These are phyloP conservation scores for Trypanosomatidae sp. DNA, from an alignment of 208 protist genomes.

Conservation along the genomic window DNA sequence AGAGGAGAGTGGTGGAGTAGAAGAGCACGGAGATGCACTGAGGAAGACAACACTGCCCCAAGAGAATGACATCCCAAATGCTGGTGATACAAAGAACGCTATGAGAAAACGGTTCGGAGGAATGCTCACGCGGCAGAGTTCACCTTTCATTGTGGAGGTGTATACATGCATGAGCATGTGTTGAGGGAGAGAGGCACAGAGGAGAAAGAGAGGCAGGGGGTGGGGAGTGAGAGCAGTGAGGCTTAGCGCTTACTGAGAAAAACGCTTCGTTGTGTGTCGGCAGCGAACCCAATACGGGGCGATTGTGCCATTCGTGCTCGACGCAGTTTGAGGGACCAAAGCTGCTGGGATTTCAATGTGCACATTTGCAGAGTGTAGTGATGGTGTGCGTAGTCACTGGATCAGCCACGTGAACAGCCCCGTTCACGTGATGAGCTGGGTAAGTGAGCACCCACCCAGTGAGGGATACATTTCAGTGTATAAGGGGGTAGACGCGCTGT, in stretches of 20 bases:
- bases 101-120: background rate
- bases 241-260: background rate
- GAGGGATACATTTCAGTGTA: background rate
- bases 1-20: background rate
- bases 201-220: no score
- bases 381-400: background rate
- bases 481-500: background rate
- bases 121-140: background rate
- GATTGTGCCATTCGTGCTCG: background rate
- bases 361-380: background rate
- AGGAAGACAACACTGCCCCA: background rate
- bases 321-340: background rate
- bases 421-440: background rate
- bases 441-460: background rate
- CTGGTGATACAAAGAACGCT: background rate
- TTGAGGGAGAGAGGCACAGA: background rate
- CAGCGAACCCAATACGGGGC: background rate
- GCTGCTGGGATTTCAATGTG: background rate
- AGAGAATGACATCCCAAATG: background rate
- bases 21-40: background rate
- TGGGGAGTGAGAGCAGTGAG: background rate
- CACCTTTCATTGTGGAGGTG: background rate
- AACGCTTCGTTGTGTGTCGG: background rate
- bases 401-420: background rate
- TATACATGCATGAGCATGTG: background rate